These are phyloP conservation scores for Ceratocystis variospora DNA, from an alignment of 2,329 filamentous ascomycete species.

Conservation along the genomic window DNA sequence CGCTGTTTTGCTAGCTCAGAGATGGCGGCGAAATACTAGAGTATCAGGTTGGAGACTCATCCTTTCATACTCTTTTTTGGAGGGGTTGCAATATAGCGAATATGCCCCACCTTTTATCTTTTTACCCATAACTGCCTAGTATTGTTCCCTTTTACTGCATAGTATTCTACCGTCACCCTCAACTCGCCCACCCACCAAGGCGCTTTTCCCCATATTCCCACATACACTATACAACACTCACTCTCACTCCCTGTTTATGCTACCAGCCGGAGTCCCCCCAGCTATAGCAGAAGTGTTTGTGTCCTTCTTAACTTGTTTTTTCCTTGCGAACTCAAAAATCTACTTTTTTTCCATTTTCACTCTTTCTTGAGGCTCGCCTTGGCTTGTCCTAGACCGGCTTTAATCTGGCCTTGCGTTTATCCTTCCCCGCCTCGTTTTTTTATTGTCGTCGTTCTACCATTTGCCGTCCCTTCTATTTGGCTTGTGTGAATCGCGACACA, in stretches of 20 bases:
- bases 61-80: background rate
- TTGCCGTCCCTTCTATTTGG: background rate
- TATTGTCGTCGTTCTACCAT: background rate
- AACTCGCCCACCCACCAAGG: background rate
- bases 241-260: background rate
- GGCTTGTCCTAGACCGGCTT: background rate
- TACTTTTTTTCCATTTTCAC: background rate
- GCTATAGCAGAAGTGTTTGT: slow-evolving; percentile 3
- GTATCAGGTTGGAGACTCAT: too few relatives aligned
- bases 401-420: slow-evolving; percentile 2
- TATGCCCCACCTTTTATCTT: background rate
- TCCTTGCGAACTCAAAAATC: background rate
- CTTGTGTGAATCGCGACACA: background rate
- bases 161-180: background rate
- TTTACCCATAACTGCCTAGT: background rate
- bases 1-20: background rate
- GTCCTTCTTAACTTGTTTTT: background rate
- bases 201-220: background rate
- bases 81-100: background rate
- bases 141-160: background rate
- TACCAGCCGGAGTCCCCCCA: slow-evolving; percentile 1
- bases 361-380: background rate
- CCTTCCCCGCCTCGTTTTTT: slow-evolving; percentile 4
- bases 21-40: too few relatives aligned
- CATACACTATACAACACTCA: background rate